Base-by-base conservation (phyloP, 345 rosid genomes). In the Laguncularia racemosa region DNA sequence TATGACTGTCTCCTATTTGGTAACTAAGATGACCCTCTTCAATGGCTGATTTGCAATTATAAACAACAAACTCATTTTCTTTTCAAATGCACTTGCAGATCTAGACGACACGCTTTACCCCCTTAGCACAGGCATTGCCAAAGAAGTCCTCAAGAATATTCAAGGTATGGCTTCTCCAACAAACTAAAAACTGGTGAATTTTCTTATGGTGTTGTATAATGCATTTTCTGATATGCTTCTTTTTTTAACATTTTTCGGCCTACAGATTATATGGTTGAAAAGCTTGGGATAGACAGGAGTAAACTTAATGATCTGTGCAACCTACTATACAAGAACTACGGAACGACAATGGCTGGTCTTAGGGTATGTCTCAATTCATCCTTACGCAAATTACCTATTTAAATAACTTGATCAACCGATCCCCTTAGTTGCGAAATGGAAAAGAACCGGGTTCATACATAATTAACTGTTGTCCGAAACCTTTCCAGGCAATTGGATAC, bases 61-160 rank as follows among this genome's bases (percentile, higher is more conserved):
- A 28, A 6, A 33, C 4, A 13, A 54, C 64, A 20, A 4, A 20
- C 47, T 53, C 47, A 65, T 16, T 23, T 54, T 50, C 46, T 15
- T 13, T 55, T 15, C 28, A 4, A 28, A 44, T 50, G 26, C 20
- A 60, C 23, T 55, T 67, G 40, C 75, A 91, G 98, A 91, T 78
- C 76, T 91, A 64, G 98, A 91, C 68, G 96, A 91, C 66, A 91
- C 96, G 46, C 98, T 91, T 58, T 91, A 91, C 53, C 86, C 98
- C 46, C 58, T 76, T 9, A 84, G 86, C 59, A 64, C 83, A 52
- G 96, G 96, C 33, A 46, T 91, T 59, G 75, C 91, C 12, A 68
- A 62, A 52, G 78, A 52, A 59, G 76, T 81, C 70, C 77, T 86
- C 14, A 62, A 73, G 43, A 88, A 88, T 52, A 84, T 91, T 67